Evolutionary conservation across 148 eudicot species (phyloP).

Genomic region (Cornus florida): DNA sequence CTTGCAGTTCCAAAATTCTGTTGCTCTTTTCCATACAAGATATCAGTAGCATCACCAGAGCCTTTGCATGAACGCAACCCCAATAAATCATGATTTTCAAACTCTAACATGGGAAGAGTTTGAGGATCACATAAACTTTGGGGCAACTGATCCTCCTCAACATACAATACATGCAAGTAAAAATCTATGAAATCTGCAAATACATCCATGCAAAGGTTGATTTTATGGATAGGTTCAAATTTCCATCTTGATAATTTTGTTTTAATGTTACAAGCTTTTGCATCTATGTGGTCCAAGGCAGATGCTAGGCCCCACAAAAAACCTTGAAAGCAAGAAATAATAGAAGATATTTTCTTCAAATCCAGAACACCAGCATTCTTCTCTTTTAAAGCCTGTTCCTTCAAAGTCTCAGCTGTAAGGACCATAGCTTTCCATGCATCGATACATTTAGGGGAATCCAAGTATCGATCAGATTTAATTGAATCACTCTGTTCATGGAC

Average conservation of each 20-base stretch:
- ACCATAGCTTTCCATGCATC: constrained; percentile 43
- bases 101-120: constrained; percentile 19
- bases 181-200: constrained; percentile 38
- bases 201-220: constrained; percentile 40
- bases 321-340: constrained; percentile 67
- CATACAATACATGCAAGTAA: constrained; percentile 36
- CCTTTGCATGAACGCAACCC: constrained; percentile 19
- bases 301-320: constrained; percentile 67
- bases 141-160: constrained; percentile 35
- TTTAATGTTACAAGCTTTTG: constrained; percentile 28
- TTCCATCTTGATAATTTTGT: constrained; percentile 33
- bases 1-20: constrained; percentile 19
- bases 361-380: constrained; percentile 19
- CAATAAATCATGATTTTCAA: constrained; percentile 8
- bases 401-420: constrained; percentile 47
- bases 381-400: constrained; percentile 30
- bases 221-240: constrained; percentile 33
- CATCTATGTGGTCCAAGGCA: constrained; percentile 40
- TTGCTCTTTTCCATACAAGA: constrained; percentile 15
- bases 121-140: constrained; percentile 17
- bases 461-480: constrained; percentile 15
- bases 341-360: constrained; percentile 44
- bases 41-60: constrained; percentile 17
- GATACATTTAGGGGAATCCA: constrained; percentile 15
- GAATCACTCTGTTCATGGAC: constrained; percentile 13